Percentiles rank a stretch among this genome's conserved stretches.
These are phyloP conservation scores for Lipomyces sp. DNA, from an alignment of 805 yeast species.

Conservation along the genomic window DNA sequence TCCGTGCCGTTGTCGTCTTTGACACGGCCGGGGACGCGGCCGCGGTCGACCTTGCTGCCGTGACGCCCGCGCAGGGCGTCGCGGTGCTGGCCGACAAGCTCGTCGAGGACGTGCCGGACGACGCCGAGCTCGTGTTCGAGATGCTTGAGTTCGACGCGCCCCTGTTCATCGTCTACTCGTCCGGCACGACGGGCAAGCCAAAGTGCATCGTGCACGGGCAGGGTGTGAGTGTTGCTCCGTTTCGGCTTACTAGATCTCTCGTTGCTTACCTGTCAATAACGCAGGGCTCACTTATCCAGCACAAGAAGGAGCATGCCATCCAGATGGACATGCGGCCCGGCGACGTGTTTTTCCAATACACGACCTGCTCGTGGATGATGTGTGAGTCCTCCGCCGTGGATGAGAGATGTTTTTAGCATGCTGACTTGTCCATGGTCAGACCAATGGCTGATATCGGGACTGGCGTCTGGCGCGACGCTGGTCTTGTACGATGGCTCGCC, in stretches of 20 bases:
- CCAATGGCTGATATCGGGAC: conserved; percentile 33
- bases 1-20: conserved; percentile 20
- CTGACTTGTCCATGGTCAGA: conserved; percentile 16
- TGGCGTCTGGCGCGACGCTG: conserved; percentile 31
- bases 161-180: conserved; percentile 30
- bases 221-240: conserved; percentile 9
- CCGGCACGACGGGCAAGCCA: conserved; percentile 32
- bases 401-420: not conserved
- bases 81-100: conserved; percentile 3
- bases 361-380: conserved; percentile 34
- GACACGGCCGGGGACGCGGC: conserved; percentile 3
- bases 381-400: not conserved
- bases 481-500: conserved; percentile 33
- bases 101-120: conserved; percentile 1
- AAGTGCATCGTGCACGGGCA: conserved; percentile 33
- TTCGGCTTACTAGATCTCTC: not conserved
- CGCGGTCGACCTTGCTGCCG: conserved; percentile 10
- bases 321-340: conserved; percentile 28
- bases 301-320: conserved; percentile 30
- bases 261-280: too few relatives aligned
- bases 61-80: conserved; percentile 10
- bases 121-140: conserved; percentile 21
- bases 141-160: conserved; percentile 31
- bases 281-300: conserved; percentile 31
- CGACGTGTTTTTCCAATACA: conserved; percentile 31